These are phyloP conservation scores for Nepenthes mirabilis DNA, from an alignment of 148 eudicot genomes.

Conservation along the genomic window DNA sequence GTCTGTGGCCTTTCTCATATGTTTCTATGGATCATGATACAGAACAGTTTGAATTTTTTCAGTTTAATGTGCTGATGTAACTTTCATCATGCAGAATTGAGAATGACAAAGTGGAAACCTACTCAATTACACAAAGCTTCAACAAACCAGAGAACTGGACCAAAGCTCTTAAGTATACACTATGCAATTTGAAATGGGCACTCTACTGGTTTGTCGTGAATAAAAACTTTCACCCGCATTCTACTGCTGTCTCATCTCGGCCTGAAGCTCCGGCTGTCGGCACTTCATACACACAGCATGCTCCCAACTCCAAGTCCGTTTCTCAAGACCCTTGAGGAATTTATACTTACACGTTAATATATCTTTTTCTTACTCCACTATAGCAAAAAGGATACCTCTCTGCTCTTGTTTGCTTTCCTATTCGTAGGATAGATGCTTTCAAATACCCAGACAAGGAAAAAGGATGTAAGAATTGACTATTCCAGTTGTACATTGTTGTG, in stretches of 20 bases:
- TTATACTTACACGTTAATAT: too few species aligned
- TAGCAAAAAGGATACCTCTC: too few species aligned
- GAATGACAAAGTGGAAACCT: slow-evolving; percentile 70
- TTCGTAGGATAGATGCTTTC: too few species aligned
- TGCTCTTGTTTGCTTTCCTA: too few species aligned
- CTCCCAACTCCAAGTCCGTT: slow-evolving; percentile 21
- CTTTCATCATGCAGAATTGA: slow-evolving; percentile 52
- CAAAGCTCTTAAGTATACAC: slow-evolving; percentile 93
- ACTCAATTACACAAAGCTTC: slow-evolving; percentile 94
- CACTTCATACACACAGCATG: slow-evolving; percentile 43
- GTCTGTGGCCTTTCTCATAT: too few species aligned
- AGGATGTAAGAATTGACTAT: too few species aligned
- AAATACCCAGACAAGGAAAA: too few species aligned
- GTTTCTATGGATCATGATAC: too few species aligned
- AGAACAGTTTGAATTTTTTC: too few species aligned
- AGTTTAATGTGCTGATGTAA: too few species aligned
- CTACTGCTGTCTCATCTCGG: slow-evolving; percentile 36
- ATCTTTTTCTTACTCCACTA: too few species aligned
- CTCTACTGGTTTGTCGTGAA: slow-evolving; percentile 97
- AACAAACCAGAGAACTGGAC: slow-evolving; percentile 96
- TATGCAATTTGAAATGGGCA: slow-evolving; percentile 95
- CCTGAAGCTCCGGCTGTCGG: slow-evolving; percentile 39
- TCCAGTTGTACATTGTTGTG: too few species aligned
- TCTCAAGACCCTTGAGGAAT: slow-evolving; percentile 1
- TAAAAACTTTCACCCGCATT: slow-evolving; percentile 85